A percentile compares a stretch with the other conserved stretches of the same genome.
Evolutionary conservation across 768 basidiomycete genomes (phyloP).

Genomic region (Lactifluus volemus): DNA sequence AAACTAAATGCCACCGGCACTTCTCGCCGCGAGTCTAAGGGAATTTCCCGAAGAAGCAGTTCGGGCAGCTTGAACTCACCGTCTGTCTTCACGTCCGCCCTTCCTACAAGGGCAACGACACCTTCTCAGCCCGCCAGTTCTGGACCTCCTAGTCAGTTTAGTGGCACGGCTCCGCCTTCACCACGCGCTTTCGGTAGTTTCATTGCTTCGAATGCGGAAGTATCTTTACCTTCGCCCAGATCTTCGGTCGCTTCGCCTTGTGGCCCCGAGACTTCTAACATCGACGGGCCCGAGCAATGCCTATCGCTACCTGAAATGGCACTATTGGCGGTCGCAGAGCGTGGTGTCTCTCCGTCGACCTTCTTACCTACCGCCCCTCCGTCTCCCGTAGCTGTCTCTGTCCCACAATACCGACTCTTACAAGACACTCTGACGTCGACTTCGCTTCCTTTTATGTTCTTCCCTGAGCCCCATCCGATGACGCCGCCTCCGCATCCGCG

Average conservation of each 20-base stretch:
- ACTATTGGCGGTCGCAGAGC: background rate
- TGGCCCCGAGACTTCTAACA: background rate
- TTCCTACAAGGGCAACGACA: constrained; percentile 27
- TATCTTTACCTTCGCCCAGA: constrained; percentile 12
- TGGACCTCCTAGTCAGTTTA: constrained; percentile 16
- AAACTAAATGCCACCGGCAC: constrained; percentile 63
- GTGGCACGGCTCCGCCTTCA: constrained; percentile 16
- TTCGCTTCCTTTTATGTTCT: constrained; percentile 36
- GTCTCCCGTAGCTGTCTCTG: constrained; percentile 17
- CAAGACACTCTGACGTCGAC: constrained; percentile 15
- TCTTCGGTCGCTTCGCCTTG: constrained; percentile 8
- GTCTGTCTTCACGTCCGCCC: constrained; percentile 23
- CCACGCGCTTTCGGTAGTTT: constrained; percentile 9
- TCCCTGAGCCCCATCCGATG: constrained; percentile 42
- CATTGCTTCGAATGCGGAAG: constrained; percentile 6
- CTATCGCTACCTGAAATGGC: background rate
- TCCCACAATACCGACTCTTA: constrained; percentile 7
- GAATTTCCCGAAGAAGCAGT: constrained; percentile 25
- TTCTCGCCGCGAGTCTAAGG: constrained; percentile 25
- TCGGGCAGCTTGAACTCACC: constrained; percentile 26
- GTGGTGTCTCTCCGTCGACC: constrained; percentile 10
- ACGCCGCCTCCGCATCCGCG: constrained; percentile 51
- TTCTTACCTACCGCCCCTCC: constrained; percentile 22
- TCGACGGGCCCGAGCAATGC: constrained; percentile 6
- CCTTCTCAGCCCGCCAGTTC: constrained; percentile 22